These are phyloP conservation scores for Erodium chrysanthum DNA, from an alignment of 441 rosid genomes.

Conservation along the genomic window DNA sequence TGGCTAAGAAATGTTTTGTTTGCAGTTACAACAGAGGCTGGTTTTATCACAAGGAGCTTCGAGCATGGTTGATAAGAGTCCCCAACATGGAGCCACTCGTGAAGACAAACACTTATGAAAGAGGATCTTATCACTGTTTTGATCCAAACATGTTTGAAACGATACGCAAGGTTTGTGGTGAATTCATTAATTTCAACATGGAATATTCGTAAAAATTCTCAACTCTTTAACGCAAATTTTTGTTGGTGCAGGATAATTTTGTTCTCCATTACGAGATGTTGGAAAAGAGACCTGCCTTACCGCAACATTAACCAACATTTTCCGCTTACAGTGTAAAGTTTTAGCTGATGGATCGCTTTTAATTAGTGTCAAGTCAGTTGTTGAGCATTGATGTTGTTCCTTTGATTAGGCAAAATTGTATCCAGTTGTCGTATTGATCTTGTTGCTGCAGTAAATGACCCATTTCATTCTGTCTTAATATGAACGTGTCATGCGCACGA, in stretches of 20 bases:
- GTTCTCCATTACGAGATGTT: constrained; percentile 68
- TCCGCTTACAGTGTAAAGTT: not conserved
- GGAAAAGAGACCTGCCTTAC: constrained; percentile 75
- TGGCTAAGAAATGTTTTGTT: constrained; percentile 10
- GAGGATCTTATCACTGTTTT: constrained; percentile 84
- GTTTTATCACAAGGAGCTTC: constrained; percentile 86
- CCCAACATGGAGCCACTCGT: constrained; percentile 74
- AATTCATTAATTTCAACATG: not conserved
- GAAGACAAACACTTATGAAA: constrained; percentile 64
- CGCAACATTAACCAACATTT: constrained; percentile 35
- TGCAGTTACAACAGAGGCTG: constrained; percentile 71
- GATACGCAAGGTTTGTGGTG: constrained; percentile 51
- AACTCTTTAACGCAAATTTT: not conserved
- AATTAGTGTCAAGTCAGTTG: not conserved
- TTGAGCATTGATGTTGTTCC: not conserved
- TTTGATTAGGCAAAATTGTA: constrained; percentile 7
- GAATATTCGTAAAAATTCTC: not conserved
- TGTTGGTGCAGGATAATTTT: constrained; percentile 90
- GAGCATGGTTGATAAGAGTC: constrained; percentile 64
- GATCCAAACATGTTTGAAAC: constrained; percentile 68
- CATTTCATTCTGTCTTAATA: not conserved
- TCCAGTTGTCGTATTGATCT: no score
- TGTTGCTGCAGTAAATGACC: constrained; percentile 6
- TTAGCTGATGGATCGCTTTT: not conserved
- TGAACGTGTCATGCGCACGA: not conserved